Conservation (phyloP, 2,329 filamentous ascomycete species). For the Bertia moriformis region DNA sequence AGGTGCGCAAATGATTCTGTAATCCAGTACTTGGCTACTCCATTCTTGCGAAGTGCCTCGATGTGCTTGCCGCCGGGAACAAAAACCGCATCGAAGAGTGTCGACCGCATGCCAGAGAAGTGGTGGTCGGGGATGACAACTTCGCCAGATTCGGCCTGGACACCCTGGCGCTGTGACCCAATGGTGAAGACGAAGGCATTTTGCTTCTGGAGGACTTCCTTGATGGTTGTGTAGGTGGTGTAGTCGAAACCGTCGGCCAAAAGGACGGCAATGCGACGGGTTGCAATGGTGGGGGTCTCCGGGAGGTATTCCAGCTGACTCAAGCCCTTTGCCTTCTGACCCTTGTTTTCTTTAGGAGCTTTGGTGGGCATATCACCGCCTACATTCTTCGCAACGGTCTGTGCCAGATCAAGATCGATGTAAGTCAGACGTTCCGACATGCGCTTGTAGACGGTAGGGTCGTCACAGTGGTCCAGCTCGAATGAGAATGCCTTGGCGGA, state of each 20-base stretch:
- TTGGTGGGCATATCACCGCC: not conserved
- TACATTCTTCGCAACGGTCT: not conserved
- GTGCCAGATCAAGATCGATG: not conserved
- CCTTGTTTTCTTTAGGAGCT: not conserved
- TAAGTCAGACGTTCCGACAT: not conserved
- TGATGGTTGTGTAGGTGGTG: not conserved
- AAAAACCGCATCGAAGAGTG: not conserved
- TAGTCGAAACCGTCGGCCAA: not conserved
- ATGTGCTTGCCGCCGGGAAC: not conserved
- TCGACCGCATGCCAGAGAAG: constrained; percentile 4
- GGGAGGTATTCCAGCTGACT: not conserved
- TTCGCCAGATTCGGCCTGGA: not conserved
- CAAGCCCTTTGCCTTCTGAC: not conserved
- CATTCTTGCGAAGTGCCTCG: not conserved
- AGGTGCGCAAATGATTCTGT: not conserved
- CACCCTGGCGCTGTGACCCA: not conserved
- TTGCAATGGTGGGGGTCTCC: not conserved
- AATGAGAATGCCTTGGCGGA: not conserved
- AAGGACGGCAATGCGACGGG: not conserved
- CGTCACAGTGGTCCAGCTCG: not conserved
- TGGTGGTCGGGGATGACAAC: not conserved
- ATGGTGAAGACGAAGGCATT: not conserved
- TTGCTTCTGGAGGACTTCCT: not conserved
- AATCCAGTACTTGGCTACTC: not conserved
- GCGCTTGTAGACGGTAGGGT: not conserved